phyloP scores from a whole-genome alignment of 108 stramenopile genomes.

The Fragilariopsis cylindrus region DNA sequence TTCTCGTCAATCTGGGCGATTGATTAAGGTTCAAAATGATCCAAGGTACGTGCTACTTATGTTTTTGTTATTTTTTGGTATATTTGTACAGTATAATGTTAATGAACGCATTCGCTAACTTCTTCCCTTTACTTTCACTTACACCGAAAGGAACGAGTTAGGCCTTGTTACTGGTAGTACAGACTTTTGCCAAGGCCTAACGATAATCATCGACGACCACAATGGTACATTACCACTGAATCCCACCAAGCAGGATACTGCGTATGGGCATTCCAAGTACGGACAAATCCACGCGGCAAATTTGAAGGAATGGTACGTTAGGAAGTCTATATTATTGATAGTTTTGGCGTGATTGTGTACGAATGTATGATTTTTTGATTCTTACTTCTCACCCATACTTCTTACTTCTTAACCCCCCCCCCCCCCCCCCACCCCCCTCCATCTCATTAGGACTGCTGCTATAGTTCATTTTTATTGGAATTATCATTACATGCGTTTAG shows the following conservation, averaged over 20 bases:
- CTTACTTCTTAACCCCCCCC: too few relatives aligned
- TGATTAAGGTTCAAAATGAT: slow-evolving; percentile 52
- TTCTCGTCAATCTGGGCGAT: slow-evolving; percentile 55
- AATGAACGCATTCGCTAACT: too few relatives aligned
- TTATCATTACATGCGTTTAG: slow-evolving; percentile 8
- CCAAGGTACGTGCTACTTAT: slow-evolving; percentile 6
- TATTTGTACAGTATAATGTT: too few relatives aligned
- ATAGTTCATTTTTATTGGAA: slow-evolving; percentile 36
- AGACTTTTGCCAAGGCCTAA: slow-evolving; percentile 59
- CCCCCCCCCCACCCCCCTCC: background rate
- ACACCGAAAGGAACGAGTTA: slow-evolving; percentile 19
- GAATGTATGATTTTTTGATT: background rate
- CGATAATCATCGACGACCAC: slow-evolving; percentile 63
- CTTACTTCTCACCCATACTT: too few relatives aligned
- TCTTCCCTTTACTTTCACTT: background rate
- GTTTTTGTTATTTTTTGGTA: too few relatives aligned
- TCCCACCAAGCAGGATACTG: slow-evolving; percentile 69
- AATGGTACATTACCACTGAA: slow-evolving; percentile 57
- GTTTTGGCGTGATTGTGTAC: background rate
- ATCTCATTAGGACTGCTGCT: slow-evolving; percentile 7
- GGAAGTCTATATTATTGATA: background rate
- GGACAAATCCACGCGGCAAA: slow-evolving; percentile 33
- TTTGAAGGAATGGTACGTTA: slow-evolving; percentile 16
- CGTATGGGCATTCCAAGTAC: slow-evolving; percentile 32
- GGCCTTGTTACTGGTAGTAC: slow-evolving; percentile 41